Conservation (phyloP, 108 stramenopile species). For the Skeletonema marinoi region DNA sequence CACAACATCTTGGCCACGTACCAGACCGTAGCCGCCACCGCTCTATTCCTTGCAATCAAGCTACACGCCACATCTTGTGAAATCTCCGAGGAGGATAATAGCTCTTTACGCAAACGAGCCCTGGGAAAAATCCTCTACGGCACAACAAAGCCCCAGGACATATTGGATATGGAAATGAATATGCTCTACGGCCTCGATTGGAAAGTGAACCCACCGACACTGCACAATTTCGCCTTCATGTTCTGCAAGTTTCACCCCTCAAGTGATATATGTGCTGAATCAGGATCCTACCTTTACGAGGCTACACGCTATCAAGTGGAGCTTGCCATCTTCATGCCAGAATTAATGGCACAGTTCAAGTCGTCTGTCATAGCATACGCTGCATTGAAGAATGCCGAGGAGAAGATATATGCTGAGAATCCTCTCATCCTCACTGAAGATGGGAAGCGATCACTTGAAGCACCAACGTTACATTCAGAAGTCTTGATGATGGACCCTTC, state of each 20-base stretch:
- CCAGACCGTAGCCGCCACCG: constrained; percentile 66
- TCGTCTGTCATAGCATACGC: constrained; percentile 17
- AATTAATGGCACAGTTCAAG: constrained; percentile 1
- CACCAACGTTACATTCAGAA: neutral
- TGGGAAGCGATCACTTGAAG: neutral
- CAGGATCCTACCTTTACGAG: constrained; percentile 17
- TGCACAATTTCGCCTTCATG: constrained; percentile 13
- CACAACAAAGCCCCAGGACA: constrained; percentile 25
- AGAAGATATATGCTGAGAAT: neutral
- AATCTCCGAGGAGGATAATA: neutral
- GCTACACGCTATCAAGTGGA: constrained; percentile 21
- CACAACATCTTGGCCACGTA: constrained; percentile 28
- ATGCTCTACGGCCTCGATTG: constrained; percentile 8
- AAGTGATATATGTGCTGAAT: neutral
- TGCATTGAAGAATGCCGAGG: constrained; percentile 14
- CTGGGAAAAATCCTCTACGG: neutral
- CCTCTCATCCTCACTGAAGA: neutral
- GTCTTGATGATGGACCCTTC: neutral
- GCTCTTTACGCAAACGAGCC: neutral
- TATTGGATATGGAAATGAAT: constrained; percentile 11
- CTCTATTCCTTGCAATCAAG: constrained; percentile 72
- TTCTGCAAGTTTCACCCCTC: constrained; percentile 11
- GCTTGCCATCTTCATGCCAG: constrained; percentile 14
- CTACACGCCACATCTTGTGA: neutral
- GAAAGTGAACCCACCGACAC: constrained; percentile 17